Conservation (phyloP, 345 rosid species). For the Dimocarpus longan region DNA sequence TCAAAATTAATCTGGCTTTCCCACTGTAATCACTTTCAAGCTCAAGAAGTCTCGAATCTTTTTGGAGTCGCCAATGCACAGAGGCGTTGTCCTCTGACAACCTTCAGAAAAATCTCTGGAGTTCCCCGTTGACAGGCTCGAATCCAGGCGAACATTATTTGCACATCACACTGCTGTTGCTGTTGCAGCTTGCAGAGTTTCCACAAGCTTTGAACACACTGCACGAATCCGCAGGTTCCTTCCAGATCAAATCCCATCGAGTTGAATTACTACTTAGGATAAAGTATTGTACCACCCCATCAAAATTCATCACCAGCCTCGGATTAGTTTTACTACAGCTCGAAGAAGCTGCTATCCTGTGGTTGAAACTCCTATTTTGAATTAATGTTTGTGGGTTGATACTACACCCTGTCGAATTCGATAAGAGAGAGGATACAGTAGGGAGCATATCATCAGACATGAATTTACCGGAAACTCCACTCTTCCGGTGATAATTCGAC, state of each 20-base stretch:
- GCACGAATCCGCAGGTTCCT: slow-evolving; percentile 41
- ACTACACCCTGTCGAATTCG: background rate
- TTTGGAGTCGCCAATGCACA: background rate
- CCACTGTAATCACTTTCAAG: slow-evolving; percentile 15
- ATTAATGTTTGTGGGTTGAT: background rate
- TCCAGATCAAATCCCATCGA: slow-evolving; percentile 36
- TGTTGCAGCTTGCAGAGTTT: slow-evolving; percentile 42
- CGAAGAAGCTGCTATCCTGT: background rate
- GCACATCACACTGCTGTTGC: slow-evolving; percentile 24
- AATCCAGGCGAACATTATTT: slow-evolving; percentile 55
- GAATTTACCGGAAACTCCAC: slow-evolving; percentile 14
- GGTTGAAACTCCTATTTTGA: background rate
- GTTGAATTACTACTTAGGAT: slow-evolving; percentile 1
- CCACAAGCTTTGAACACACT: slow-evolving; percentile 40
- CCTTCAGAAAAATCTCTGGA: slow-evolving; percentile 17
- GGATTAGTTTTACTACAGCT: background rate
- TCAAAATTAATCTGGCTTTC: rapidly evolving
- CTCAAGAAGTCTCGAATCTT: background rate
- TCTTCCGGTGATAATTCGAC: slow-evolving; percentile 9
- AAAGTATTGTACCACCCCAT: slow-evolving; percentile 38
- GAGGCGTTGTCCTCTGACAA: background rate
- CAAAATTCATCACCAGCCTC: slow-evolving; percentile 41
- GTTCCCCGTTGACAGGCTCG: slow-evolving; percentile 31
- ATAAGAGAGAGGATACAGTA: background rate
- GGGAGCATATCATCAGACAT: background rate